Evolutionary conservation across 208 protist genomes (phyloP), one percentile per base, ranked within the genome.

Genomic region (Zelonia costaricensis): DNA sequence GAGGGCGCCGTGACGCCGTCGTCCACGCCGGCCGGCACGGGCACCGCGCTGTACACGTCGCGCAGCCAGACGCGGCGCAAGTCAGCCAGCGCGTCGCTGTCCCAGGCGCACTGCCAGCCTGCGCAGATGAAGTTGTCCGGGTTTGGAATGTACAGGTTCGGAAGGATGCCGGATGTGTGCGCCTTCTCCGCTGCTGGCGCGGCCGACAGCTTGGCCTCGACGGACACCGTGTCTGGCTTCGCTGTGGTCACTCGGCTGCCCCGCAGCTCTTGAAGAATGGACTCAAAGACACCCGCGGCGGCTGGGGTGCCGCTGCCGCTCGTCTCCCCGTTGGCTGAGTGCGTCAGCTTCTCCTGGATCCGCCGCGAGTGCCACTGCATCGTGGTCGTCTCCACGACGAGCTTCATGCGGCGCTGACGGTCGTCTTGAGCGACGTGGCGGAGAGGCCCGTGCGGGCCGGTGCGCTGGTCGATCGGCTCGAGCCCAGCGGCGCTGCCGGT

Each of bases 111-210:
- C 64, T 80, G 74, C 43, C 47, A 69, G 65, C 83, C 87, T 13
- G 68, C 70, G 46, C 87, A 93, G 3, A 71, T 66, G 44, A 90
- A 93, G 13, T 45, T 82, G 25, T 66, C 69, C 1, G 86, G 82
- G 60, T 93, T 93, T 3, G 76, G 86, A 25, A 93, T 88, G 56
- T 76, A 90, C 20, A 80, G 74, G 31, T 48, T 23, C n/a, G 39
- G 45, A n/a, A n/a, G n/a, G n/a, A n/a, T n/a, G 6, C 35, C 12
- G 6, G 9, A 12, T 39, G 35, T 39, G 20, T 48, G 44, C 44
- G n/a, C n/a, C 22, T 20, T 27, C 9, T 48, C 28, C 23, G 54
- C 22, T 10, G n/a, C 9, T 13, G 4, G 15, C 16, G 13, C n/a
- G 5, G 39, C 12, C 23, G 42, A 48, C 27, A 25, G 39, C 31